Evolutionary conservation across 176 grass and related monocot genomes (phyloP), one percentile per base, ranked within the genome.

Genomic region (Aegilops longissima): DNA sequence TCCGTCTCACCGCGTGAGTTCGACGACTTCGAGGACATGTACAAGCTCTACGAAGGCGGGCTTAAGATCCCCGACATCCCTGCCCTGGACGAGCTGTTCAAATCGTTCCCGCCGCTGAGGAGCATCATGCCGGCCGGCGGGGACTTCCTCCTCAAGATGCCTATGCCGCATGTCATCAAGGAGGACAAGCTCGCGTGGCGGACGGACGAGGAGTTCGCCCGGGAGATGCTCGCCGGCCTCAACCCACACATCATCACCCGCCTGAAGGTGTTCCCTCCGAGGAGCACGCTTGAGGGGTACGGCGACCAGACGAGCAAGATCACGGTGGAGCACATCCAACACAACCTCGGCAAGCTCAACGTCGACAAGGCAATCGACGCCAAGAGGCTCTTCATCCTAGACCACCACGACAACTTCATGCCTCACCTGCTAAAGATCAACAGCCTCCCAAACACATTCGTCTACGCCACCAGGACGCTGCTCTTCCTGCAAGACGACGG

Each of bases 381-480:
- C 76, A 84, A 7, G 67, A 42, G 39, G 42, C 30, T 89, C 5
- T 89, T 66, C 87, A 89, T 89, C 9, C 83, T 89, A 7, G 87
- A 89, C 79, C 76, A 89, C 76, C 82, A 89, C 56, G 87, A 89
- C 35, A 13, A 24, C 9, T 74, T 84, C 66, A 74, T 89, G 1
- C 87, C 87, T 13, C 83, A 74, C 5, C 27, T 89, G 18, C 59
- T 65, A 10, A 56, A 47, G 12, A 80, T 89, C 21, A 89, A 89
- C 56, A 40, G 66, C 4, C 20, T 42, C 8, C 5, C 6, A 12
- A 42, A 44, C 17, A 73, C 36, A 1, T 84, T 73, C 36, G 31
- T 84, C 20, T 89, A 89, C 20, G 87, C 87, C 3, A 38, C 82
- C 5, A 84, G 87, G 36, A 89, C 82, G 1, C 21, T 89, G 21